phyloP scores from a whole-genome alignment of 208 protist genomes.

The Crithidia bombi region DNA sequence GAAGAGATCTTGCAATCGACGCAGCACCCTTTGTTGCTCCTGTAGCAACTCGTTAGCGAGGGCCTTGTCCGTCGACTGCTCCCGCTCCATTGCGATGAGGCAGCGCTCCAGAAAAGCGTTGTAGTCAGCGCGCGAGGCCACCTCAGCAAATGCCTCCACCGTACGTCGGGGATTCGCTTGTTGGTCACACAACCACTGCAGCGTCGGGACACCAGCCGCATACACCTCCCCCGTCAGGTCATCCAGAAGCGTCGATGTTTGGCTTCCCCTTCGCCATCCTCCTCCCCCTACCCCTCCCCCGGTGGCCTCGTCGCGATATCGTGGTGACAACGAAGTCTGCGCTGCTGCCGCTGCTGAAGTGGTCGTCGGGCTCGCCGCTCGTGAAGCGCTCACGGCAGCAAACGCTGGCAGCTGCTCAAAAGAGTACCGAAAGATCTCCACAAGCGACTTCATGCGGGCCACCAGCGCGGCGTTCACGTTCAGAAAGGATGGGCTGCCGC shows the following conservation, averaged over 20 bases:
- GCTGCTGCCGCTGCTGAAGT: neutral
- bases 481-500: conserved; percentile 31
- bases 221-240: conserved; percentile 40
- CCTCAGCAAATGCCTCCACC: conserved; percentile 73
- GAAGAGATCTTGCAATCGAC: conserved; percentile 50
- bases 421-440: conserved; percentile 55
- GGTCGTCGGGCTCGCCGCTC: conserved; percentile 5
- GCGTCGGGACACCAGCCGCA: conserved; percentile 36
- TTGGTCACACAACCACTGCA: conserved; percentile 57
- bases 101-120: conserved; percentile 79
- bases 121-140: conserved; percentile 83
- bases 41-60: conserved; percentile 39
- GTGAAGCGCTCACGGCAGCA: conserved; percentile 4
- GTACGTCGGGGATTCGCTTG: conserved; percentile 25
- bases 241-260: neutral
- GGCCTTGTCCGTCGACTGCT: conserved; percentile 64
- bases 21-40: conserved; percentile 35
- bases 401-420: conserved; percentile 71
- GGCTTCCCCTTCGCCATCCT: neutral
- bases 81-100: conserved; percentile 59
- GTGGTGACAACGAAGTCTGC: conserved; percentile 12
- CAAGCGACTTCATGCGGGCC: conserved; percentile 63
- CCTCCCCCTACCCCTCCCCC: neutral
- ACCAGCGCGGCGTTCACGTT: conserved; percentile 69
- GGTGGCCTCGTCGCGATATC: neutral